A percentile compares a stretch with the other conserved stretches of the same genome.
Conservation (phyloP, 345 rosid genomes). For the Brassica incana region DNA sequence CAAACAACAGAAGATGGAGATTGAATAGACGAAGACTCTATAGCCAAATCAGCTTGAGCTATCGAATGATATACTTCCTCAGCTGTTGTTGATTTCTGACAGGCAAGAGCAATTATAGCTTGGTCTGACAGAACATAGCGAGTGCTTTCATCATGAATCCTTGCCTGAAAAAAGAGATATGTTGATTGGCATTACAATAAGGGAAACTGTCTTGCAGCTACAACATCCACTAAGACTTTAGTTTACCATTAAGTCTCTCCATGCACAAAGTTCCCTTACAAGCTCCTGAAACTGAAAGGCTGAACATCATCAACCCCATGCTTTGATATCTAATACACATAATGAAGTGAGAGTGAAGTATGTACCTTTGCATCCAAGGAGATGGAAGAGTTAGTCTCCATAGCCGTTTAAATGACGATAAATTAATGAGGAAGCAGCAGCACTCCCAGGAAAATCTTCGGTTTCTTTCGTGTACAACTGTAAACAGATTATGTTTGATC, state of each 20-base stretch:
- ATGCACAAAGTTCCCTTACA: constrained; percentile 76
- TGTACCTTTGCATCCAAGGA: constrained; percentile 61
- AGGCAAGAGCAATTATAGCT: constrained; percentile 68
- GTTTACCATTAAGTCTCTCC: constrained; percentile 86
- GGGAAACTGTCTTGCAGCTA: not conserved
- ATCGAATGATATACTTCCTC: constrained; percentile 51
- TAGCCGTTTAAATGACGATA: constrained; percentile 64
- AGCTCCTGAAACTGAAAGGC: constrained; percentile 60
- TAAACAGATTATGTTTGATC: constrained; percentile 78
- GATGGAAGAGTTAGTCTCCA: constrained; percentile 46
- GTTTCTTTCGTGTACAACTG: constrained; percentile 75
- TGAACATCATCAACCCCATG: not conserved
- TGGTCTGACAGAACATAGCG: constrained; percentile 82
- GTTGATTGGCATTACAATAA: not conserved
- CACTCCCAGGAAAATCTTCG: constrained; percentile 74
- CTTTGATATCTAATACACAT: not conserved
- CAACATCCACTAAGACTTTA: not conserved
- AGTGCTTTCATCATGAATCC: constrained; percentile 89
- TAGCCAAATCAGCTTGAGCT: constrained; percentile 60
- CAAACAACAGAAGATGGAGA: constrained; percentile 60
- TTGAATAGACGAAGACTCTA: constrained; percentile 40
- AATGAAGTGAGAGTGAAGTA: not conserved
- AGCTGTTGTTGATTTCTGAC: constrained; percentile 45
- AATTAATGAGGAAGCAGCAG: constrained; percentile 78
- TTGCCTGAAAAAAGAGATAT: constrained; percentile 54